Percentiles rank a stretch among this genome's conserved stretches.
Evolutionary conservation across 305 asterid species (phyloP).

Genomic region (Withania somnifera): DNA sequence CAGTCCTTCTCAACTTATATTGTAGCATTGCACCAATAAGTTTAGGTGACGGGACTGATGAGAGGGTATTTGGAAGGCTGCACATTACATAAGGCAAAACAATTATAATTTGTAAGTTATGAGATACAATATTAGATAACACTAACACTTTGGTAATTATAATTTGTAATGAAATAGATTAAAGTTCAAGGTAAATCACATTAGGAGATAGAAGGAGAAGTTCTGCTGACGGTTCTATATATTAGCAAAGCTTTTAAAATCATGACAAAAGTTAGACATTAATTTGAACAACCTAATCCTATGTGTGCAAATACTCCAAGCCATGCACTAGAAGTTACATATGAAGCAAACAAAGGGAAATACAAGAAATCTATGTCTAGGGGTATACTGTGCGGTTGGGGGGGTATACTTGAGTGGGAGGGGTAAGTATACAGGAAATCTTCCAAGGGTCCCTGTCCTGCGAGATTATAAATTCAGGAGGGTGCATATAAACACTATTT

Average conservation of each 20-base stretch:
- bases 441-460: too few species aligned
- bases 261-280: neutral
- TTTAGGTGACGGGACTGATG: slow-evolving; percentile 77
- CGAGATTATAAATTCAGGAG: too few species aligned
- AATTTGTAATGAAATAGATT: neutral
- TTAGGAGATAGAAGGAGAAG: neutral
- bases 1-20: too few species aligned
- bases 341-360: neutral
- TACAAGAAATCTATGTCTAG: too few species aligned
- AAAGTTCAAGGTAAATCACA: neutral
- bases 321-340: neutral
- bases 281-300: neutral
- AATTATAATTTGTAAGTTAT: neutral
- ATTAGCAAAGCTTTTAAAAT: neutral
- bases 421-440: too few species aligned
- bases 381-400: too few species aligned
- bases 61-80: slow-evolving; percentile 75
- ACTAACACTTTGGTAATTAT: neutral
- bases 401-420: too few species aligned
- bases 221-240: neutral
- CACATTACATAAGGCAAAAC: slow-evolving; percentile 12
- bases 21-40: slow-evolving; percentile 86
- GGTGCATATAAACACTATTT: too few species aligned
- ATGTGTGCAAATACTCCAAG: neutral
- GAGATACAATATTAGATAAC: neutral